Base-by-base conservation (phyloP, 768 basidiomycete species). In the Phanerodontia chrysosporium region DNA sequence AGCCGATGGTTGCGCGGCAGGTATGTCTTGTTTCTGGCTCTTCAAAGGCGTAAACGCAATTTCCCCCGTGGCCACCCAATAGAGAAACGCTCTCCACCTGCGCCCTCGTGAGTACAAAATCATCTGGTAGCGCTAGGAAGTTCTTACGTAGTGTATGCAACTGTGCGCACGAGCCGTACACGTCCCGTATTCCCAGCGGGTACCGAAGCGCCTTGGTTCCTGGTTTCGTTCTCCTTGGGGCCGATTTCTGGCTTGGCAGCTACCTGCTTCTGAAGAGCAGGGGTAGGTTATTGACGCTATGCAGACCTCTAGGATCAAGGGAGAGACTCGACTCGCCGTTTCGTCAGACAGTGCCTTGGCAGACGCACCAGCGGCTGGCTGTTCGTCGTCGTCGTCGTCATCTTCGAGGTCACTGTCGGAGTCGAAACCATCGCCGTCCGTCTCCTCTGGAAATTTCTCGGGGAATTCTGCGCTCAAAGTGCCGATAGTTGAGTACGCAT, bases 41-140 rank as follows among this genome's bases (percentile, higher is more conserved):
- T 18, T 39, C 36, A 67, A 55, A 1, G 67, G 62, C 0, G 64
- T 58, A 49, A 69, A 63, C 0, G 45, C 1, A 21, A 69, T 35
- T 6, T 49, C 13, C 2, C 60, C 62, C 13, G 61, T 60, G 54
- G 61, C 67, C 0, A 61, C n/a, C 46, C 66, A 69, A 58, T 62
- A 67, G 0, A 69, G 21, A 44, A 69, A 61, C 25, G 49, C 49
- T 7, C 25, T 21, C 49, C 48, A 45, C 4, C 57, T 58, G 24
- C 16, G 22, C 16, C 13, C 16, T 4, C 14, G 35, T 55, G 16
- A 44, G 54, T 14, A 5, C 24, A 12, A 25, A 9, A 27, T n/a
- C 5, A 35, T 10, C 4, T 7, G 24, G 16, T 5, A n/a, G n/a
- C 18, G 32, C 30, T 24, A 35, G 3, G 14, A 55, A 5, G 27